Percentiles rank a stretch among this genome's conserved stretches.
Evolutionary conservation across 2,329 filamentous ascomycete species (phyloP).

Genomic region (Diaporthe caulivora): DNA sequence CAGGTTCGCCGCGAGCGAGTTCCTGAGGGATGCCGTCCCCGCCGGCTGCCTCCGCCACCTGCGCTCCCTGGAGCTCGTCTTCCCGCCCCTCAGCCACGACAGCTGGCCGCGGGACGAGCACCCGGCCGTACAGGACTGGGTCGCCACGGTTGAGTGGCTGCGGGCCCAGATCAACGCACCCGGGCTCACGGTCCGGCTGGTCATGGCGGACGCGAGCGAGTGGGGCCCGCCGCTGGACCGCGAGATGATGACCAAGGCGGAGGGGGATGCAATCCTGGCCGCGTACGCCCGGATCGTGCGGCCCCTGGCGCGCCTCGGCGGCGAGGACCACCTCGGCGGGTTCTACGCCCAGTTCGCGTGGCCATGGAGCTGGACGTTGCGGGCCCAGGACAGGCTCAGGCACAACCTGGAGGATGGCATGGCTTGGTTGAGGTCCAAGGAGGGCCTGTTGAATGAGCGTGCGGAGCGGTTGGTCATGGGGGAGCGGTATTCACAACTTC

Average conservation of each 20-base stretch:
- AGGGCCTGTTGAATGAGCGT: slow-evolving; percentile 6
- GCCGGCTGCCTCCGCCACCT: slow-evolving; percentile 11
- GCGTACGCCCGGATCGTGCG: slow-evolving; percentile 1
- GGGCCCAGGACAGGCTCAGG: background rate
- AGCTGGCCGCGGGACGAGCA: background rate
- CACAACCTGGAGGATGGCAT: background rate
- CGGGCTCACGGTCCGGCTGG: slow-evolving; percentile 22
- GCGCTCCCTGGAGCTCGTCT: slow-evolving; percentile 33
- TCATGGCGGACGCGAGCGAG: background rate
- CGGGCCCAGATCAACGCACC: background rate
- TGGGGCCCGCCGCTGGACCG: slow-evolving; percentile 1
- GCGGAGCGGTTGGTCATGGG: slow-evolving; percentile 31
- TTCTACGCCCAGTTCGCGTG: slow-evolving; percentile 31
- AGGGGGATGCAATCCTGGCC: slow-evolving; percentile 2
- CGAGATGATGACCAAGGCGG: background rate
- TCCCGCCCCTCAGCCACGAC: slow-evolving; percentile 1
- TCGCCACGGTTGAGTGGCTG: slow-evolving; percentile 28
- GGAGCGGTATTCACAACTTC: background rate
- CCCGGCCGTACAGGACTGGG: slow-evolving; percentile 21
- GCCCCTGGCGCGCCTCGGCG: background rate
- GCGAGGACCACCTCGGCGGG: background rate
- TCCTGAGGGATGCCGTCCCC: slow-evolving; percentile 18
- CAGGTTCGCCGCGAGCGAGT: slow-evolving; percentile 4
- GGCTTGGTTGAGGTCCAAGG: background rate
- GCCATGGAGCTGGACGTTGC: slow-evolving; percentile 4